phyloP scores from a whole-genome alignment of 179 eudicot genomes.

The Gypsophila paniculata region DNA sequence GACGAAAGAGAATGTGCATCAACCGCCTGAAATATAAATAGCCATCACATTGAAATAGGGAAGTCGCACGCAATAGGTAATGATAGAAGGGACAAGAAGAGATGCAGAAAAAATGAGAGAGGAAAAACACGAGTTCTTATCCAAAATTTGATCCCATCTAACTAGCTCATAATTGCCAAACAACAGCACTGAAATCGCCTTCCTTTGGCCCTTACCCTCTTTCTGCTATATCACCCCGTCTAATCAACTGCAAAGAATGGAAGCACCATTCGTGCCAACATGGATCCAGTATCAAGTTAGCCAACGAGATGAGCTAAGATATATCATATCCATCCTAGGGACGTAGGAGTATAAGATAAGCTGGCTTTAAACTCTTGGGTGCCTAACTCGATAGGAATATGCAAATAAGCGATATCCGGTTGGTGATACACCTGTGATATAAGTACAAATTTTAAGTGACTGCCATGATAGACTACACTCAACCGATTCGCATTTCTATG shows the following conservation, averaged over 20 bases:
- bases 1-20: background rate
- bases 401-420: too few relatives aligned
- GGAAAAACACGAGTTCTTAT: background rate
- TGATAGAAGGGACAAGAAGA: background rate
- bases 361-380: too few relatives aligned
- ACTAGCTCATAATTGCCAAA: too few relatives aligned
- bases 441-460: too few relatives aligned
- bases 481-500: too few relatives aligned
- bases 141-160: background rate
- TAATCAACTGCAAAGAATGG: too few relatives aligned
- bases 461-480: too few relatives aligned
- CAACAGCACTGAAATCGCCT: too few relatives aligned
- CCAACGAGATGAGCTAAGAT: background rate
- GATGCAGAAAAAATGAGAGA: background rate
- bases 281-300: background rate
- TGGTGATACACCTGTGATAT: too few relatives aligned
- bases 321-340: slow-evolving; percentile 6
- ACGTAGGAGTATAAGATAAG: background rate
- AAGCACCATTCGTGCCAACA: background rate
- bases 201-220: too few relatives aligned
- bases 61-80: background rate
- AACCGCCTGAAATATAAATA: background rate
- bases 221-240: too few relatives aligned
- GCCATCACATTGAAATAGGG: background rate
- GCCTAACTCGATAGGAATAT: too few relatives aligned